phyloP scores from a whole-genome alignment of 176 grass and related monocot genomes.

The Carex kokanica region DNA sequence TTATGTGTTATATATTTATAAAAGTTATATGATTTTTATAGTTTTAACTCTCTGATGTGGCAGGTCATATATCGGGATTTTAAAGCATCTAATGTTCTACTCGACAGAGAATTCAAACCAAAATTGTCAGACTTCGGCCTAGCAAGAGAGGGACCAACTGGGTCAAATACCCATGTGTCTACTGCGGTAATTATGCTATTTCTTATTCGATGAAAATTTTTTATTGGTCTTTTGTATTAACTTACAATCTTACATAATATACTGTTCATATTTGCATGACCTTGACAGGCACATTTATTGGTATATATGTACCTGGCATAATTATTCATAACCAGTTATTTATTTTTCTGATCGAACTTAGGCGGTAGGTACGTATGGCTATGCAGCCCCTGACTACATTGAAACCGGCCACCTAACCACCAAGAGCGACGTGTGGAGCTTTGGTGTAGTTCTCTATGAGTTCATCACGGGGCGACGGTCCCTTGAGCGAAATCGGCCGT shows the following conservation, averaged over 20 bases:
- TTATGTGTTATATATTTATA: background rate
- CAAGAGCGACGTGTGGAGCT: constrained; percentile 94
- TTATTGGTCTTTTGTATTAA: background rate
- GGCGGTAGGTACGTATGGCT: constrained; percentile 87
- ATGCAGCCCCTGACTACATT: constrained; percentile 93
- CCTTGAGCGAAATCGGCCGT: constrained; percentile 58
- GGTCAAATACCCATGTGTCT: constrained; percentile 70
- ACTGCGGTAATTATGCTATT: constrained; percentile 61
- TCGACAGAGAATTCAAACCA: constrained; percentile 78
- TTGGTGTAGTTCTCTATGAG: constrained; percentile 92
- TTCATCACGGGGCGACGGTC: constrained; percentile 78
- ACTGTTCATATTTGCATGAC: background rate
- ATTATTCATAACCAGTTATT: background rate
- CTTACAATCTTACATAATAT: background rate
- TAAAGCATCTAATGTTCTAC: constrained; percentile 81
- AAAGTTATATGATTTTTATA: background rate
- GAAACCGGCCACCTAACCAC: constrained; percentile 68
- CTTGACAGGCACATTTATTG: background rate
- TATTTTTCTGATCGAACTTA: constrained; percentile 22
- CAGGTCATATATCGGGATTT: constrained; percentile 98
- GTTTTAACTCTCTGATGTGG: constrained; percentile 11
- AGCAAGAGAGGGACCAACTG: constrained; percentile 79
- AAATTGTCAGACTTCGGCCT: constrained; percentile 88
- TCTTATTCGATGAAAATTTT: background rate
- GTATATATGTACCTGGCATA: background rate